A percentile compares a stretch with the other conserved stretches of the same genome.
Conservation (phyloP, 73 alveolate species). For the Stentor coeruleus region DNA sequence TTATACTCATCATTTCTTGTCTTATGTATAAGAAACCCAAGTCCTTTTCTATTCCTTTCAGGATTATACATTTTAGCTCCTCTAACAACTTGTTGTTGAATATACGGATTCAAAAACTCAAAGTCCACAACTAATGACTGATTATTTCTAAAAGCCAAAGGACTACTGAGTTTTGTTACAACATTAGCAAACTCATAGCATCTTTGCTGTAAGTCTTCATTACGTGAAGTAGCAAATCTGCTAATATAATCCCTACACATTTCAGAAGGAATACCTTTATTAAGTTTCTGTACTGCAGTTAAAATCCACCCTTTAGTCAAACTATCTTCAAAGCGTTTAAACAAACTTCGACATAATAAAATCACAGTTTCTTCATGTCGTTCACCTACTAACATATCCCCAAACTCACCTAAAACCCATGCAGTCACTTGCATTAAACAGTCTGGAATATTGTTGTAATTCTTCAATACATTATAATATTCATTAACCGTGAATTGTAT, state of each 20-base stretch:
- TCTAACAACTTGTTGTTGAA: conserved; percentile 36
- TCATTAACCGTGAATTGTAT: conserved; percentile 75
- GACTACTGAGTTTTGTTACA: conserved; percentile 30
- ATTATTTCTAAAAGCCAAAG: conserved; percentile 46
- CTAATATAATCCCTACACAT: conserved; percentile 55
- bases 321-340: conserved; percentile 66
- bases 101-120: conserved; percentile 62
- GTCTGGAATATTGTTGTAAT: conserved; percentile 71
- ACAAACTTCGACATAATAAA: conserved; percentile 53
- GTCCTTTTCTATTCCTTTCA: conserved; percentile 42
- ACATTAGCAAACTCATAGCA: conserved; percentile 66
- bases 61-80: conserved; percentile 66
- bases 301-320: conserved; percentile 73
- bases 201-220: conserved; percentile 73
- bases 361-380: conserved; percentile 58
- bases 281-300: conserved; percentile 75
- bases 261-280: conserved; percentile 50
- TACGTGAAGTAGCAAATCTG: conserved; percentile 60
- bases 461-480: conserved; percentile 75
- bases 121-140: conserved; percentile 57
- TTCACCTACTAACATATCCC: conserved; percentile 55
- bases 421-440: conserved; percentile 75
- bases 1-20: conserved; percentile 57
- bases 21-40: conserved; percentile 39
- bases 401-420: conserved; percentile 89